These are phyloP conservation scores for Astraeus odoratus DNA, from an alignment of 768 basidiomycete genomes.

Conservation along the genomic window DNA sequence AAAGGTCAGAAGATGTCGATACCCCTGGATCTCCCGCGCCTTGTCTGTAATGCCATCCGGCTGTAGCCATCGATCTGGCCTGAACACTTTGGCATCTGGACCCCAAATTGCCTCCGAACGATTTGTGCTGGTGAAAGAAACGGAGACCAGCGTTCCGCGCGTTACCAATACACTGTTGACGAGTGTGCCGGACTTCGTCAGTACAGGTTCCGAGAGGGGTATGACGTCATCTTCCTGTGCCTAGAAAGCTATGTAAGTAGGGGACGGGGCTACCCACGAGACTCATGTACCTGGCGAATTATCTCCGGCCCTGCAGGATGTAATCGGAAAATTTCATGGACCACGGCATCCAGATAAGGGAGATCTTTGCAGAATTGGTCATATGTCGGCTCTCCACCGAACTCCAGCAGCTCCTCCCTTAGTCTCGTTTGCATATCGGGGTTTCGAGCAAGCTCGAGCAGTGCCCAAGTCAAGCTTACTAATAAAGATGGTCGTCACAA, in stretches of 20 bases:
- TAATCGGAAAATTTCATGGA: constrained; percentile 37
- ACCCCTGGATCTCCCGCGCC: constrained; percentile 39
- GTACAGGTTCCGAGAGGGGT: constrained; percentile 45
- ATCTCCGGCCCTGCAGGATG: constrained; percentile 32
- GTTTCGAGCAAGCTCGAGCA: constrained; percentile 47
- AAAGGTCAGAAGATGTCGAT: constrained; percentile 46
- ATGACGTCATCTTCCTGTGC: constrained; percentile 50
- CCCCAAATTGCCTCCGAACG: constrained; percentile 56
- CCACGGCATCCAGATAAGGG: constrained; percentile 49
- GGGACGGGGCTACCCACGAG: not conserved
- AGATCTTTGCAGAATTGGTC: constrained; percentile 43
- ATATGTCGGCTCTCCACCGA: constrained; percentile 42
- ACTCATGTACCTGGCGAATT: constrained; percentile 8
- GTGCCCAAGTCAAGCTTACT: constrained; percentile 36
- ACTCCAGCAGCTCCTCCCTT: constrained; percentile 41
- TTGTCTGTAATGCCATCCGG: constrained; percentile 18
- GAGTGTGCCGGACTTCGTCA: constrained; percentile 32
- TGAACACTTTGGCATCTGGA: constrained; percentile 46
- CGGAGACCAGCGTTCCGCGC: constrained; percentile 40
- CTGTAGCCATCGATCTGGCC: constrained; percentile 58
- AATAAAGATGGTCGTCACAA: not conserved
- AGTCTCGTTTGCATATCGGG: constrained; percentile 40
- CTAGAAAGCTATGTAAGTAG: constrained; percentile 15
- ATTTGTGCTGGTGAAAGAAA: constrained; percentile 43
- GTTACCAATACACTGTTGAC: constrained; percentile 37